These are phyloP conservation scores for Solanum habrochaites DNA, from an alignment of 257 asterid genomes.

Conservation along the genomic window DNA sequence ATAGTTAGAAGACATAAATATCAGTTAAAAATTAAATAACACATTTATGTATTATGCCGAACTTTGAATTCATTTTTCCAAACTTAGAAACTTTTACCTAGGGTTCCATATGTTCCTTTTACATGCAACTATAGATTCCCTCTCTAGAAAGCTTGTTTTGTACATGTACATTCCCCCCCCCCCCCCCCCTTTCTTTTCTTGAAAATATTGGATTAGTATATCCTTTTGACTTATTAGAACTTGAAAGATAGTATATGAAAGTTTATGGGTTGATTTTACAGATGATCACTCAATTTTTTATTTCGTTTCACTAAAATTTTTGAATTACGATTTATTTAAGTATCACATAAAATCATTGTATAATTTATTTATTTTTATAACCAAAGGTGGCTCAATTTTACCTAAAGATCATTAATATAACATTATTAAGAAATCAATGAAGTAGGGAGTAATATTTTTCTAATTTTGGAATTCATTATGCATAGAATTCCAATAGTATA, in stretches of 20 bases:
- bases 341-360: not conserved
- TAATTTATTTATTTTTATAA: not conserved
- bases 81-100: not conserved
- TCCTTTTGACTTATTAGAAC: not conserved
- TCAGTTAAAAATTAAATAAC: not conserved
- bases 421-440: not conserved
- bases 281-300: not conserved
- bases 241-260: not conserved
- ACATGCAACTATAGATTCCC: not conserved
- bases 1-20: accelerated
- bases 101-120: not conserved
- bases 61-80: not conserved
- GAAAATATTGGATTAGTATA: not conserved
- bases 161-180: not conserved
- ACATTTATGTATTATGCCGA: not conserved
- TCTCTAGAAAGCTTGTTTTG: not conserved
- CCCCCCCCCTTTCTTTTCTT: not conserved
- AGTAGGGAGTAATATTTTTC: not conserved
- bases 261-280: not conserved
- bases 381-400: not conserved
- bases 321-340: not conserved
- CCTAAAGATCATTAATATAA: not conserved
- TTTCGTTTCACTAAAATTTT: not conserved
- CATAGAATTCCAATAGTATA: not conserved
- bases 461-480: not conserved